Evolutionary conservation across 1,284 basidiomycete species (phyloP).

Genomic region (Hymenochaete sp.): DNA sequence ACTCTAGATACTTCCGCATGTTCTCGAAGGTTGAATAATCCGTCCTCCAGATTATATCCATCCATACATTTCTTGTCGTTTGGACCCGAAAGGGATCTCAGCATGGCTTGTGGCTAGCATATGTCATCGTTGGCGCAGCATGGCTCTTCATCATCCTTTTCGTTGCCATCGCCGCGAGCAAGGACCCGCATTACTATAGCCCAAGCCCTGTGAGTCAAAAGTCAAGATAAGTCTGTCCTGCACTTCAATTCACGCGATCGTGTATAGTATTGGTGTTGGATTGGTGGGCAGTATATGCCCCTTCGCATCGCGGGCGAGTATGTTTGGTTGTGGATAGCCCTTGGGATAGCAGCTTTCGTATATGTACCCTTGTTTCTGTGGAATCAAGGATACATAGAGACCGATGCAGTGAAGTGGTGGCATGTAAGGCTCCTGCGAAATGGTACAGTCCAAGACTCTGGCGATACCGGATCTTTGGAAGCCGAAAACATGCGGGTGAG

Average conservation of each 20-base stretch:
- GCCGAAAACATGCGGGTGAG: conserved; percentile 4
- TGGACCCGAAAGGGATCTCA: conserved; percentile 29
- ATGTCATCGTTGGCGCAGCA: conserved; percentile 23
- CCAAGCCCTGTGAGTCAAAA: conserved; percentile 33
- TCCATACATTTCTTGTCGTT: conserved; percentile 31
- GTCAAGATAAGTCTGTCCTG: too few relatives aligned
- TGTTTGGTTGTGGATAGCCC: conserved; percentile 37
- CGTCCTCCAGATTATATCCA: conserved; percentile 25
- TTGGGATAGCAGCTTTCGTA: conserved; percentile 27
- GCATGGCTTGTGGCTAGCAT: conserved; percentile 22
- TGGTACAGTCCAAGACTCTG: background rate
- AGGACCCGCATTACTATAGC: conserved; percentile 23
- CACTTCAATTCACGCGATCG: too few relatives aligned
- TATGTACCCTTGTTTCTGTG: conserved; percentile 35
- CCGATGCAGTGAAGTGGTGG: conserved; percentile 30
- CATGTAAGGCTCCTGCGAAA: conserved; percentile 22
- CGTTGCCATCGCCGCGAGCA: conserved; percentile 27
- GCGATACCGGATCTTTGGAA: too few relatives aligned
- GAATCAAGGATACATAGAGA: conserved; percentile 30
- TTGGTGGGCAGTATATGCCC: conserved; percentile 27
- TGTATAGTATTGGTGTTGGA: conserved; percentile 42
- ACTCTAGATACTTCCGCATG: conserved; percentile 1
- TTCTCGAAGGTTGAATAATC: background rate
- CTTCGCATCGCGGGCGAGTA: conserved; percentile 34
- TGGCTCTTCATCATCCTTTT: conserved; percentile 33